Base-by-base conservation (phyloP, 768 basidiomycete genomes). In the Dacryopinax primogenitus region DNA sequence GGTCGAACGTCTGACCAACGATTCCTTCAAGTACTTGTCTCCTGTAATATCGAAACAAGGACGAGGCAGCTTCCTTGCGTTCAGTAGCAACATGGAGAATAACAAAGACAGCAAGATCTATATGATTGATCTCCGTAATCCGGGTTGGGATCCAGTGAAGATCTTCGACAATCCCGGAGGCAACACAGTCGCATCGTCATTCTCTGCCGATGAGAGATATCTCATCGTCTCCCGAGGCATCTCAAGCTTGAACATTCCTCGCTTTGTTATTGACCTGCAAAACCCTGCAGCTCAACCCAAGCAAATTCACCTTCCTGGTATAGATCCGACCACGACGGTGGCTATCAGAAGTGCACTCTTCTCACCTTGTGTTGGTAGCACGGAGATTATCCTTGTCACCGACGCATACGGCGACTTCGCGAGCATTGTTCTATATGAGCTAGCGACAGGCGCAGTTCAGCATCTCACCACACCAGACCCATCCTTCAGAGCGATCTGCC, bases 1-100 rank as follows among this genome's bases (percentile, higher is more conserved):
- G 16, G 72, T 79, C 47, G 78, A 79, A 68, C 72, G 77, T 33
- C 63, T 79, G 18, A 79, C 78, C 12, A 74, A 77, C 34, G 77
- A 79, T 44, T 69, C 70, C 62, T 73, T 71, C 67, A 73, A 72
- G 63, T 78, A 79, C 62, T 62, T 63, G 6, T 62, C 63, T 18
- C 30, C 76, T 41, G 34, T 69, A 6, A 62, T 76, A 61, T 79
- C 78, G 1, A 66, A 72, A 39, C 4, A 21, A 3, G 51, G 51
- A 58, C 12, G 26, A 30, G 51, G 51, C 26, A 58, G 32, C 26
- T 4, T 58, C 9, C 51, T 58, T 30, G 51, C 51, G 3, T 58
- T 58, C 51, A 30, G 51, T 13, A 58, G 51, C 51, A 58, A 58
- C 51, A 58, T 58, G 51, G 51, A 58, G 51, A 58, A 58, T 30